Conservation (phyloP, 1,284 basidiomycete genomes). For the Boletus holoroseus region DNA sequence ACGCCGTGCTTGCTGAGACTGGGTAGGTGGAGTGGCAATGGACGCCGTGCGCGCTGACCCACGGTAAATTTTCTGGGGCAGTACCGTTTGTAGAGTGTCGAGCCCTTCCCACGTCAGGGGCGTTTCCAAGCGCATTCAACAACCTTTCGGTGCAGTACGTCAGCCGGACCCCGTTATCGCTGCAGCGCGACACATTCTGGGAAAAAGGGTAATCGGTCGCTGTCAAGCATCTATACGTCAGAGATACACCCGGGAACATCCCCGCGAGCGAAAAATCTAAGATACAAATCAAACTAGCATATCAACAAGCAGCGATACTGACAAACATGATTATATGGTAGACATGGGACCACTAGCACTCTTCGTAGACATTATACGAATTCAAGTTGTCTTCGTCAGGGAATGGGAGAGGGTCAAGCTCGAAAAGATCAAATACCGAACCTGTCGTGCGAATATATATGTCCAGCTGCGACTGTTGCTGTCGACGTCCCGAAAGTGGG, state of each 20-base stretch:
- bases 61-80: conserved; percentile 24
- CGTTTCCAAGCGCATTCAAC: conserved; percentile 64
- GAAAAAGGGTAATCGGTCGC: too few relatives aligned
- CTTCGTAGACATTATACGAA: conserved; percentile 50
- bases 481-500: conserved; percentile 45
- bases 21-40: conserved; percentile 20
- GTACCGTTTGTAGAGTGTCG: conserved; percentile 43
- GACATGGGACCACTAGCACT: conserved; percentile 51
- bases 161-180: conserved; percentile 20
- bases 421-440: conserved; percentile 56
- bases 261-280: conserved; percentile 4
- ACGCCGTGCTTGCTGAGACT: conserved; percentile 28
- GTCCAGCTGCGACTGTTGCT: conserved; percentile 43
- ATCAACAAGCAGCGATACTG: conserved; percentile 25
- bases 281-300: conserved; percentile 29
- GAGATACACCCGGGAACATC: neutral
- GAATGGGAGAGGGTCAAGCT: conserved; percentile 64
- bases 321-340: conserved; percentile 29
- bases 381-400: conserved; percentile 43
- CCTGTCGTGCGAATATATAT: conserved; percentile 58
- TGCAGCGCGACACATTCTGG: conserved; percentile 31
- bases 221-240: conserved; percentile 1
- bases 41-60: conserved; percentile 3
- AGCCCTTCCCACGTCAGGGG: conserved; percentile 43
- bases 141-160: conserved; percentile 56